Conservation (phyloP, 2,329 filamentous ascomycete genomes). For the Fusarium scirpi region DNA sequence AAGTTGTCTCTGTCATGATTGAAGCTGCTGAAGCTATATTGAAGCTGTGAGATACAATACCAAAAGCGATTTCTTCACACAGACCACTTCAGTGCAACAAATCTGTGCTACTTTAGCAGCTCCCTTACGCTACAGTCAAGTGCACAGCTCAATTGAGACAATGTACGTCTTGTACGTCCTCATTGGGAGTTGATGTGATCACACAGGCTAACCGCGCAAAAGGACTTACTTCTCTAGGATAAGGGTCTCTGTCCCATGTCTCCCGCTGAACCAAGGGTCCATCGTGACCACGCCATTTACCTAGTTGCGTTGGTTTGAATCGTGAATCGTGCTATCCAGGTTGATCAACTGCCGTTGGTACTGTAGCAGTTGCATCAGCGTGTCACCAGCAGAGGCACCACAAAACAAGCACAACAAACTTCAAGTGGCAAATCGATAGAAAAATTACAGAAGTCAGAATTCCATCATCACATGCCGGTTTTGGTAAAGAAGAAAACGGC, state of each 20-base stretch:
- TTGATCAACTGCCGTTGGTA: neutral
- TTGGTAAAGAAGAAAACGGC: constrained; percentile 7
- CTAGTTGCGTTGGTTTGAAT: neutral
- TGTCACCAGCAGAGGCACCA: neutral
- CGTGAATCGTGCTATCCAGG: neutral
- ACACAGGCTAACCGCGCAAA: neutral
- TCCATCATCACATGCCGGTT: constrained; percentile 5
- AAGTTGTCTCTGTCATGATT: constrained; percentile 30
- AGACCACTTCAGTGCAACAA: neutral
- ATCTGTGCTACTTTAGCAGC: neutral
- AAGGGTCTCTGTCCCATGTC: neutral
- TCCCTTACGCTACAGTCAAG: neutral
- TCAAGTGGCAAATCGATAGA: constrained; percentile 6
- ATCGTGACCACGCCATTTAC: constrained; percentile 5
- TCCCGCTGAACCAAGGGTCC: neutral
- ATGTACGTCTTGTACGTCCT: neutral
- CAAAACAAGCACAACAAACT: neutral
- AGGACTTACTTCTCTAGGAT: neutral
- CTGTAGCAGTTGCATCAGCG: neutral
- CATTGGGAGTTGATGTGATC: neutral
- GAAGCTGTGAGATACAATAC: neutral
- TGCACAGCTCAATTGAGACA: neutral
- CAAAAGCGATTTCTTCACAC: neutral
- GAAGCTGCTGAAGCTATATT: neutral
- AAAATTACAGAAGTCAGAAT: neutral